Evolutionary conservation across 139 green algal species (phyloP), one percentile per base, ranked within the genome.

Genomic region (Trebouxia sp.): DNA sequence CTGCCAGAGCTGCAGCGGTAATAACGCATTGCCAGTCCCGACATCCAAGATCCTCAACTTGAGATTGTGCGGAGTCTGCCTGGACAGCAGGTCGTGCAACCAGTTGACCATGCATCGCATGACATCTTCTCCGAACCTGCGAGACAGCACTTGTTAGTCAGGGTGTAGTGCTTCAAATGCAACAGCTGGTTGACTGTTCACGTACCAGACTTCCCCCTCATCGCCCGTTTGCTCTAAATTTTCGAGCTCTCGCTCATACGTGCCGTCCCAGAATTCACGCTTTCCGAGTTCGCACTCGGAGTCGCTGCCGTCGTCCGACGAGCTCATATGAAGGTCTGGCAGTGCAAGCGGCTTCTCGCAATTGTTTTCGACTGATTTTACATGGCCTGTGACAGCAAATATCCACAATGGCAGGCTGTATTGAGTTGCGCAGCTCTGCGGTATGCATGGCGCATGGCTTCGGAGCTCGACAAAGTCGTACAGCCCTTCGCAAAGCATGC

Each of bases 1-100:
- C 26, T 41, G 32, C 14, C 82, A 78, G 6, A 90, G 85, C 22
- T 69, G 78, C 10, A 89, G 72, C 8, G 87, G 82, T 69, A 90
- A 45, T 20, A 82, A 28, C 20, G 78, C 86, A 56, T 90, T 90
- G 24, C 86, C 86, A 14, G 65, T 83, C 39, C 86, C 86, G 8
- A 90, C 45, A 66, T 90, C 86, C 14, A 90, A 58, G 11, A 89
- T 80, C 3, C 8, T 17, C 0, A 28, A 28, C 11, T 41, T 10
- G 74, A 14, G 65, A 7, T 22, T 45, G 11, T 67, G 47, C 24
- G 45, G 15, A 35, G 12, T 17, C 30, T 75, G 39, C 55, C 45
- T 37, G 41, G 20, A 37, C 39, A 79, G 69, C 32, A 84, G 5
- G 50, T n/a, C 10, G 39, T 51, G 48, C 14, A 72, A 65, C 65